A percentile compares a stretch with the other conserved stretches of the same genome.
phyloP scores from a whole-genome alignment of 345 rosid genomes.

The Bretschneidera sinensis region DNA sequence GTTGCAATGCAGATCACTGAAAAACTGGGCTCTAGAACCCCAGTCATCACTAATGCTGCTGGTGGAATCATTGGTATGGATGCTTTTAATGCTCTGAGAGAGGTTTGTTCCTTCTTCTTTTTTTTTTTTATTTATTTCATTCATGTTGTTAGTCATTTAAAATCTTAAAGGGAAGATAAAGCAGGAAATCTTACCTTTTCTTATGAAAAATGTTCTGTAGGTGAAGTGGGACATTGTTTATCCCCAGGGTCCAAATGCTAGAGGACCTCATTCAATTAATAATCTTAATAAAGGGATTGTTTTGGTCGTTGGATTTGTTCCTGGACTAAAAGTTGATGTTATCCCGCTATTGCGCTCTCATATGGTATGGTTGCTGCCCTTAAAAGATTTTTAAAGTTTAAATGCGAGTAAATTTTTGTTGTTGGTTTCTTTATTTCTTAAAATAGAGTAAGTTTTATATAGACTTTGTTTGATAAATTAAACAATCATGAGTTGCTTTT shows the following conservation, averaged over 20 bases:
- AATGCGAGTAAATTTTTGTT: background rate
- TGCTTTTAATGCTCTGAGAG: slow-evolving; percentile 30
- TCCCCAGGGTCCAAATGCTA: background rate
- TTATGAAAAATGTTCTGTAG: background rate
- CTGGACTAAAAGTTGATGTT: slow-evolving; percentile 33
- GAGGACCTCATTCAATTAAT: background rate
- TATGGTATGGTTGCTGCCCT: slow-evolving; percentile 14
- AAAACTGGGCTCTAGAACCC: slow-evolving; percentile 41
- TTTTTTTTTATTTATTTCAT: no score
- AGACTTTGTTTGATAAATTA: no score
- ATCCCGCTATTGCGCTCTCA: slow-evolving; percentile 28
- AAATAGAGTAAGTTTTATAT: no score
- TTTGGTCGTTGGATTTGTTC: slow-evolving; percentile 41
- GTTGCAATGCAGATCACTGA: slow-evolving; percentile 28
- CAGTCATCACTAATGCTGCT: slow-evolving; percentile 34
- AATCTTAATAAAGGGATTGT: slow-evolving; percentile 28
- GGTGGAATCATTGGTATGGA: slow-evolving; percentile 56
- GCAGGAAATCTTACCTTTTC: background rate
- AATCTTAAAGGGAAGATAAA: background rate
- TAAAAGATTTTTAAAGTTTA: background rate
- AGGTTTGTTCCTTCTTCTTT: background rate
- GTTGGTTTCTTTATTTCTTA: background rate
- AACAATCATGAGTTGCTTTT: no score
- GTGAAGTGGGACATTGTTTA: slow-evolving; percentile 4
- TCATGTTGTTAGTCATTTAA: no score